These are phyloP conservation scores for Beta lomatogona DNA, from an alignment of 179 eudicot species.

Conservation along the genomic window DNA sequence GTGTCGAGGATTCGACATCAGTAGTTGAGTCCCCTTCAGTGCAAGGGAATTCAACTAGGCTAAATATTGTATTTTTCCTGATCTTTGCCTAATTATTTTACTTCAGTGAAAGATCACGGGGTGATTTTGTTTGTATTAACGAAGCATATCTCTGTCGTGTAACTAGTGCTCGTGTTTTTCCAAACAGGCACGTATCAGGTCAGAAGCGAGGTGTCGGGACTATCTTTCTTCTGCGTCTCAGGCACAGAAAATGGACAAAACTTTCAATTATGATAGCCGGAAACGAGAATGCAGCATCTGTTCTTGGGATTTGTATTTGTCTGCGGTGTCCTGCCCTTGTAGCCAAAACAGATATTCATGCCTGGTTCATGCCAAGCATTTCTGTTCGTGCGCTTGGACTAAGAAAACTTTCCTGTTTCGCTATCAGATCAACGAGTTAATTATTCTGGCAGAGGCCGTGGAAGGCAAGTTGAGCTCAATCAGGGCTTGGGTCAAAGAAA, in stretches of 20 bases:
- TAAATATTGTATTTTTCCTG: background rate
- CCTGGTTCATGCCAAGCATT: slow-evolving; percentile 60
- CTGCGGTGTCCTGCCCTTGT: slow-evolving; percentile 73
- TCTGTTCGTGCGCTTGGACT: slow-evolving; percentile 71
- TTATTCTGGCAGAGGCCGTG: slow-evolving; percentile 60
- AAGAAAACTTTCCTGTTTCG: slow-evolving; percentile 55
- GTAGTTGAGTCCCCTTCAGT: too few relatives aligned
- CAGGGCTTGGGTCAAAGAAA: slow-evolving; percentile 49
- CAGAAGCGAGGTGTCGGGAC: slow-evolving; percentile 51
- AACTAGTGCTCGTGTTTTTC: background rate
- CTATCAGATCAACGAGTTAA: slow-evolving; percentile 50
- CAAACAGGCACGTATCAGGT: slow-evolving; percentile 52
- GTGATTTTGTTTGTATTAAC: background rate
- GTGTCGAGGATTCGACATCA: too few relatives aligned
- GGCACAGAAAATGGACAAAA: slow-evolving; percentile 49
- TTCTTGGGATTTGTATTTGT: slow-evolving; percentile 63
- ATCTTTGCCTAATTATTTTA: background rate
- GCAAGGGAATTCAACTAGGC: too few relatives aligned
- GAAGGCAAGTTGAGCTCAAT: slow-evolving; percentile 67
- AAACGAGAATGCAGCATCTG: slow-evolving; percentile 70
- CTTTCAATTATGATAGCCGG: slow-evolving; percentile 37
- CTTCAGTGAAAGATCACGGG: background rate
- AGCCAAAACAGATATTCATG: slow-evolving; percentile 61
- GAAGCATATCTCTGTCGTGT: background rate
- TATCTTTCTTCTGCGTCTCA: slow-evolving; percentile 54